Percentiles rank a stretch among this genome's conserved stretches.
These are phyloP conservation scores for Ophiostoma angusticollis DNA, from an alignment of 2,329 filamentous ascomycete genomes.

Conservation along the genomic window DNA sequence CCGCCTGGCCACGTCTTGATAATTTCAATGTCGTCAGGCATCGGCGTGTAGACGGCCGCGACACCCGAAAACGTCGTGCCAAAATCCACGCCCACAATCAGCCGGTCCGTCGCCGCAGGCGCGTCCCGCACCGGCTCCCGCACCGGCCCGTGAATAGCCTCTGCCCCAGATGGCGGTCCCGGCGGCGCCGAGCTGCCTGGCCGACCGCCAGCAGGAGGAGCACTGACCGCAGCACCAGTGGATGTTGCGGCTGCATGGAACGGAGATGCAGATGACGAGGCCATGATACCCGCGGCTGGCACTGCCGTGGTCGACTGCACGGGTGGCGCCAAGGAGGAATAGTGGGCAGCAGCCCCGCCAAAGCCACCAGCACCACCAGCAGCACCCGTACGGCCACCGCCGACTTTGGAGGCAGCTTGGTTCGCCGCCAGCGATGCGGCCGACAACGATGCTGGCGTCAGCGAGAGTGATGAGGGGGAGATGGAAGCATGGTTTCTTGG, in stretches of 20 bases:
- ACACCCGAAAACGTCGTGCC: conserved; percentile 75
- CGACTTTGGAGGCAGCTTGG: conserved; percentile 2
- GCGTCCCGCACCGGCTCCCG: conserved; percentile 44
- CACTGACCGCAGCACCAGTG: not conserved
- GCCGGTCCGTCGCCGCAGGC: conserved; percentile 45
- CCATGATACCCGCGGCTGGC: too few relatives aligned
- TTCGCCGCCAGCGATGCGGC: conserved; percentile 3
- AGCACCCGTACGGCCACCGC: not conserved
- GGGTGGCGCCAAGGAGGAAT: too few relatives aligned
- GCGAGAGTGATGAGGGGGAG: conserved; percentile 5
- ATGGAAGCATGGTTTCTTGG: conserved; percentile 6
- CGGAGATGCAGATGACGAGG: too few relatives aligned
- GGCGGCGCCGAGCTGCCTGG: not conserved
- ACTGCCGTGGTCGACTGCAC: too few relatives aligned
- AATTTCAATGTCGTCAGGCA: conserved; percentile 68
- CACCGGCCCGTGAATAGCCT: conserved; percentile 50
- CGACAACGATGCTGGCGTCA: conserved; percentile 9
- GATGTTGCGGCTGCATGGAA: not conserved
- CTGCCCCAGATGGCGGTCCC: conserved; percentile 35
- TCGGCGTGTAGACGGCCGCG: conserved; percentile 60
- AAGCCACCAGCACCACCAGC: not conserved
- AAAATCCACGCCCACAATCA: conserved; percentile 72
- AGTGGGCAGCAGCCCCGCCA: too few relatives aligned
- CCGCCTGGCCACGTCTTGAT: conserved; percentile 78
- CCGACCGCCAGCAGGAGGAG: conserved; percentile 15